These are phyloP conservation scores for Cymbidium sinense DNA, from an alignment of 106 monocot genomes.

Conservation along the genomic window DNA sequence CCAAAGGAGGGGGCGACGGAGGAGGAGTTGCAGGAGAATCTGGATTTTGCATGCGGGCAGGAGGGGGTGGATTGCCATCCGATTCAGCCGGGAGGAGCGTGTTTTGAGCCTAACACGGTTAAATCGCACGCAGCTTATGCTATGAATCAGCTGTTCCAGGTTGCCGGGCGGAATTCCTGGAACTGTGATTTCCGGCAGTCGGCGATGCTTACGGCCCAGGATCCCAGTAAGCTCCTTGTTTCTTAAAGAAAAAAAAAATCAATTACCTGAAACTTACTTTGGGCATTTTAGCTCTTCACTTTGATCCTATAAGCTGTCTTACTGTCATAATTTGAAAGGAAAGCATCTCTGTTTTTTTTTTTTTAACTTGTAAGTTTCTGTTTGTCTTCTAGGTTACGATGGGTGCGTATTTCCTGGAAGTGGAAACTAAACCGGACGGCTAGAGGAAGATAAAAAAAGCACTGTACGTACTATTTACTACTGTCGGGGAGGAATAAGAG, in stretches of 20 bases:
- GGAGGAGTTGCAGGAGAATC: constrained; percentile 43
- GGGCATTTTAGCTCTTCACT: no score
- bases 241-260: no score
- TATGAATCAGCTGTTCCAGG: constrained; percentile 61
- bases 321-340: no score
- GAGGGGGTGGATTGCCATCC: constrained; percentile 47
- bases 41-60: constrained; percentile 63
- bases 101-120: constrained; percentile 59
- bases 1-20: constrained; percentile 36
- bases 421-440: neutral
- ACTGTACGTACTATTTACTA: neutral
- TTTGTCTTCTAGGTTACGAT: constrained; percentile 29
- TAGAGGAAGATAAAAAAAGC: neutral
- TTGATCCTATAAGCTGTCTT: no score
- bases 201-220: constrained; percentile 39
- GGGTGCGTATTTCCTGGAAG: constrained; percentile 40
- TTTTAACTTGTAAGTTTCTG: neutral
- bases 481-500: neutral
- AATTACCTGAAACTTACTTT: no score
- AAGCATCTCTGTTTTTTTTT: neutral
- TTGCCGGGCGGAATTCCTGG: constrained; percentile 29
- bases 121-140: constrained; percentile 54
- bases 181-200: constrained; percentile 58
- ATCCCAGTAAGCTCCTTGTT: constrained; percentile 39
- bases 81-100: constrained; percentile 50